Percentiles rank a stretch among this genome's conserved stretches.
Evolutionary conservation across 1,284 basidiomycete species (phyloP).

Genomic region (Tilletia walkeri): DNA sequence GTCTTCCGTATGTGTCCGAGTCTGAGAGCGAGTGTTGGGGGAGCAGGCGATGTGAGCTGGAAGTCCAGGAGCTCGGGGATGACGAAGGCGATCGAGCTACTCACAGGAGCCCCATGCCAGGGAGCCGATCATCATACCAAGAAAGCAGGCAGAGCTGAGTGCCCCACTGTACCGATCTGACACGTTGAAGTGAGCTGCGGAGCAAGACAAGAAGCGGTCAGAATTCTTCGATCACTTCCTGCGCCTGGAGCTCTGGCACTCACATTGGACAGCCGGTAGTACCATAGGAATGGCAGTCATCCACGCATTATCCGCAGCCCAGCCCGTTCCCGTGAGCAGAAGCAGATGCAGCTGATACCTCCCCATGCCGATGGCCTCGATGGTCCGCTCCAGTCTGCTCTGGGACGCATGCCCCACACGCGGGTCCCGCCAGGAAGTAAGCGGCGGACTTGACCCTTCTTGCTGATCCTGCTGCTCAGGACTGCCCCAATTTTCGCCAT

Average conservation of each 20-base stretch:
- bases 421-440: constrained; percentile 11
- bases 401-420: constrained; percentile 8
- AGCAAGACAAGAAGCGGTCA: neutral
- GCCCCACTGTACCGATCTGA: constrained; percentile 72
- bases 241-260: constrained; percentile 16
- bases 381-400: constrained; percentile 61
- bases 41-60: neutral
- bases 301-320: constrained; percentile 54
- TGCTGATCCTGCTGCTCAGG: neutral
- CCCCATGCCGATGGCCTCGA: constrained; percentile 89
- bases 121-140: constrained; percentile 94
- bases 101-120: constrained; percentile 58
- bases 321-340: constrained; percentile 46
- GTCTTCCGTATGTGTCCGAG: constrained; percentile 66
- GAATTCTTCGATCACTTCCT: neutral
- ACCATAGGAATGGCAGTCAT: constrained; percentile 71
- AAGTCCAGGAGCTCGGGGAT: neutral
- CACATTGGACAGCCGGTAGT: constrained; percentile 83
- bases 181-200: constrained; percentile 65
- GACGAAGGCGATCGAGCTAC: neutral
- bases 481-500: neutral
- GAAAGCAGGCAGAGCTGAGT: constrained; percentile 76
- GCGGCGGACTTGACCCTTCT: too few species aligned
- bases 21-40: constrained; percentile 25
- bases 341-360: constrained; percentile 46